Percentiles rank a stretch among this genome's conserved stretches.
These are phyloP conservation scores for Kregervanrija delftensis DNA, from an alignment of 805 yeast genomes.

Conservation along the genomic window DNA sequence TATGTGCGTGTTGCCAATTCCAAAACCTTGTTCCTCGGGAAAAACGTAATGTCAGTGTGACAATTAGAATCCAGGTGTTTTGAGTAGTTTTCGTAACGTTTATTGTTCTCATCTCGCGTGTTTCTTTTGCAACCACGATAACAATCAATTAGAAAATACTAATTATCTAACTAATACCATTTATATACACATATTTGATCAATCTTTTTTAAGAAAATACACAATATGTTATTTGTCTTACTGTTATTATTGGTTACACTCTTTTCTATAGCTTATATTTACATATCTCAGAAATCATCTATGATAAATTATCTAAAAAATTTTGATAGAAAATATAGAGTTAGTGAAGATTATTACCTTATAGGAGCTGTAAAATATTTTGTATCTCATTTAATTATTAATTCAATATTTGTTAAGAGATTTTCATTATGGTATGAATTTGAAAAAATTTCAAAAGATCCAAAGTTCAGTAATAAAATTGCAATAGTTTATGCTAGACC, in stretches of 20 bases:
- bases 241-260: background rate
- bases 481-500: conserved; percentile 65
- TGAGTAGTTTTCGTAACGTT: too few relatives aligned
- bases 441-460: conserved; percentile 41
- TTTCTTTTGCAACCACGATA: background rate
- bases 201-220: too few relatives aligned
- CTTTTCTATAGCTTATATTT: background rate
- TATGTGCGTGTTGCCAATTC: too few relatives aligned
- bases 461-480: conserved; percentile 37
- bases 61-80: too few relatives aligned
- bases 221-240: too few relatives aligned
- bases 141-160: background rate
- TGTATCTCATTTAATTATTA: conserved; percentile 36
- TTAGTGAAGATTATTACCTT: conserved; percentile 47
- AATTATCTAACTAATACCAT: background rate
- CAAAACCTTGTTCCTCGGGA: too few relatives aligned
- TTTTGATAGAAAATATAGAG: conserved; percentile 36
- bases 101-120: background rate
- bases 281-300: background rate
- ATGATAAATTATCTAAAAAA: background rate
- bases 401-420: conserved; percentile 28
- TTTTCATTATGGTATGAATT: conserved; percentile 68
- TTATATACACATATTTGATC: background rate
- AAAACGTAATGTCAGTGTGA: too few relatives aligned
- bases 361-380: conserved; percentile 36